A percentile compares a stretch with the other conserved stretches of the same genome.
Conservation (phyloP, 2,329 filamentous ascomycete genomes). For the Pseudogymnoascus sp. region DNA sequence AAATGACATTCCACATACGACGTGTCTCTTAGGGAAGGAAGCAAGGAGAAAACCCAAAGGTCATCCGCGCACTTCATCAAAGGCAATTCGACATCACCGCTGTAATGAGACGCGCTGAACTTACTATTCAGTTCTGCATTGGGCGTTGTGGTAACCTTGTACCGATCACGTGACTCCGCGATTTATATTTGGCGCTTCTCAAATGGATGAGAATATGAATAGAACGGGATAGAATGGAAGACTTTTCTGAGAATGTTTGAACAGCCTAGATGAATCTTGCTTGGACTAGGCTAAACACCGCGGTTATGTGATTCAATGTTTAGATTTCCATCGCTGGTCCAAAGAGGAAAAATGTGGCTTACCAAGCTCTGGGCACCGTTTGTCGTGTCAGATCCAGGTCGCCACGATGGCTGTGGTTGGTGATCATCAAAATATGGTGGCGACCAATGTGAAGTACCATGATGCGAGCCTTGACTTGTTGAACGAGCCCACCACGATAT, state of each 20-base stretch:
- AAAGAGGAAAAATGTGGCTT: background rate
- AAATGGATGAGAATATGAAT: background rate
- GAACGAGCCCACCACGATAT: background rate
- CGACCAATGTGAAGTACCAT: background rate
- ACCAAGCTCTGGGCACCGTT: background rate
- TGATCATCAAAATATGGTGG: background rate
- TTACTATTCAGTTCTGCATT: background rate
- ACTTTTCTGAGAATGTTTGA: background rate
- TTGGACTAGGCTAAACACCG: background rate
- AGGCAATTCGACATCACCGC: background rate
- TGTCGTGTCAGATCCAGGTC: background rate
- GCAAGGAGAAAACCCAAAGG: background rate
- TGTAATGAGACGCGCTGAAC: background rate
- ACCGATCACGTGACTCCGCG: background rate
- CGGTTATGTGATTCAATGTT: background rate
- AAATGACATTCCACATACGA: no score
- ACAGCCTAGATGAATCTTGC: background rate
- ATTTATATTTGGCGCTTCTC: background rate
- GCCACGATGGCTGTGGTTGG: background rate
- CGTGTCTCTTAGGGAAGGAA: constrained; percentile 1
- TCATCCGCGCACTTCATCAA: background rate
- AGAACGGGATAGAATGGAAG: background rate
- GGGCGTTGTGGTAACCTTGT: background rate
- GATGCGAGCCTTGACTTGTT: background rate
- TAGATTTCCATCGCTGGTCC: background rate